Evolutionary conservation across 2,329 filamentous ascomycete species (phyloP).

Genomic region (Cordyceps cateniannulata): DNA sequence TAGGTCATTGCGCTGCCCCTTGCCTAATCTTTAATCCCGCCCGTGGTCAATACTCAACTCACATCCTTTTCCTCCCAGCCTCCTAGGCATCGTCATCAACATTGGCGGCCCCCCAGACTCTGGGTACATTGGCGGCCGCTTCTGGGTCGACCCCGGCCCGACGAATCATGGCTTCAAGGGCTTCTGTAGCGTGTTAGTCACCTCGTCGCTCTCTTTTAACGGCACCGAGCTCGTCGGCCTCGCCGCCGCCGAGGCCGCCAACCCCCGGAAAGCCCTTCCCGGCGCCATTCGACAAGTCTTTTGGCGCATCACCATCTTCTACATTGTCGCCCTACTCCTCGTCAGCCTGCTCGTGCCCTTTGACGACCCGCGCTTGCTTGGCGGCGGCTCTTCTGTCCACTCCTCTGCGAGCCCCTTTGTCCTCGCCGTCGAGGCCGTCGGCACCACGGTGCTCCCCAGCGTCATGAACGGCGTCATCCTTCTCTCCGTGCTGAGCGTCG

Average conservation of each 20-base stretch:
- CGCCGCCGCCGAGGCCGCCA: slow-evolving; percentile 44
- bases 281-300: slow-evolving; percentile 43
- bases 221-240: slow-evolving; percentile 49
- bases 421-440: slow-evolving; percentile 49
- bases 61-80: neutral
- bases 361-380: slow-evolving; percentile 32
- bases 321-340: slow-evolving; percentile 38
- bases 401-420: slow-evolving; percentile 50
- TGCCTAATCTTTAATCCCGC: neutral
- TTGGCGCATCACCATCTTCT: slow-evolving; percentile 44
- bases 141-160: slow-evolving; percentile 37
- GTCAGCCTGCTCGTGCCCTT: slow-evolving; percentile 38
- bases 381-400: slow-evolving; percentile 29
- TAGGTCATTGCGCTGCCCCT: slow-evolving; percentile 10
- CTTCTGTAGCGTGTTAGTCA: slow-evolving; percentile 46
- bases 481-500: slow-evolving; percentile 52
- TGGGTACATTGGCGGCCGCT: slow-evolving; percentile 23
- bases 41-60: too few species aligned
- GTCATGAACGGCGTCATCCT: slow-evolving; percentile 59
- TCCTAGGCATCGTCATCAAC: slow-evolving; percentile 26
- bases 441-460: slow-evolving; percentile 47
- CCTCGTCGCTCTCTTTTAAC: slow-evolving; percentile 47
- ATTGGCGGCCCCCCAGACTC: slow-evolving; percentile 31
- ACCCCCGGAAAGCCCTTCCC: slow-evolving; percentile 42
- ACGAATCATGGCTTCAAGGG: slow-evolving; percentile 41